These are phyloP conservation scores for Saururus chinensis DNA, from an alignment of 164 flowering plant genomes.

Conservation along the genomic window DNA sequence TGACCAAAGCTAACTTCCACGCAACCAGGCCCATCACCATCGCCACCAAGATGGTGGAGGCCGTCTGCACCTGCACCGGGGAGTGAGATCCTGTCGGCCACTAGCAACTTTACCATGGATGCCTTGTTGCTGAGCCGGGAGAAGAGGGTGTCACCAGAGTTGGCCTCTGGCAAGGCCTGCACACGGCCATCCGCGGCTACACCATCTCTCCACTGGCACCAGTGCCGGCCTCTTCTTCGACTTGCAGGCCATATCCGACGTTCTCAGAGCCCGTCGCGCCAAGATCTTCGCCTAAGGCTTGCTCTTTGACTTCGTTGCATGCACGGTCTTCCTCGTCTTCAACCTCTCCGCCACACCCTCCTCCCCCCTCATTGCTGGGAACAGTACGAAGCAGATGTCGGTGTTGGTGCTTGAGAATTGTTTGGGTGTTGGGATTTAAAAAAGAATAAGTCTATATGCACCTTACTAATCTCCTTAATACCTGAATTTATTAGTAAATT, in stretches of 20 bases:
- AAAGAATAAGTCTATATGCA: too few species aligned
- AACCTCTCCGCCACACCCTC: constrained; percentile 38
- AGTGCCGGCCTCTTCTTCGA: constrained; percentile 24
- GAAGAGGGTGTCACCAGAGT: constrained; percentile 65
- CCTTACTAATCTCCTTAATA: too few species aligned
- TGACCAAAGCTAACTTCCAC: constrained; percentile 85
- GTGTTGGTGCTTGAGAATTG: too few species aligned
- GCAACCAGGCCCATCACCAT: constrained; percentile 74
- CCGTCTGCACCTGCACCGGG: constrained; percentile 66
- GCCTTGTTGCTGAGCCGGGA: constrained; percentile 73
- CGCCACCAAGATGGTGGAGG: constrained; percentile 58
- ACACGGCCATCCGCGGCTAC: too few species aligned
- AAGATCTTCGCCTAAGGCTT: constrained; percentile 44
- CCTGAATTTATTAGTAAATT: too few species aligned
- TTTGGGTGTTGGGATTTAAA: too few species aligned
- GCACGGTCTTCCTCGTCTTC: constrained; percentile 57
- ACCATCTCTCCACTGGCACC: not conserved
- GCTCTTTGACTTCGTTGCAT: constrained; percentile 46
- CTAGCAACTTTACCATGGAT: constrained; percentile 66
- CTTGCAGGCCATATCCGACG: constrained; percentile 23
- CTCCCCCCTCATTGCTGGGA: too few species aligned
- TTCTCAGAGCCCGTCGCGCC: constrained; percentile 34
- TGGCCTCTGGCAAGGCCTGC: too few species aligned
- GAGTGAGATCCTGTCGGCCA: constrained; percentile 66
- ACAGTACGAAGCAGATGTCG: too few species aligned